A percentile compares a stretch with the other conserved stretches of the same genome.
These are phyloP conservation scores for Malus hybrid DNA, from an alignment of 331 rosid genomes.

Conservation along the genomic window DNA sequence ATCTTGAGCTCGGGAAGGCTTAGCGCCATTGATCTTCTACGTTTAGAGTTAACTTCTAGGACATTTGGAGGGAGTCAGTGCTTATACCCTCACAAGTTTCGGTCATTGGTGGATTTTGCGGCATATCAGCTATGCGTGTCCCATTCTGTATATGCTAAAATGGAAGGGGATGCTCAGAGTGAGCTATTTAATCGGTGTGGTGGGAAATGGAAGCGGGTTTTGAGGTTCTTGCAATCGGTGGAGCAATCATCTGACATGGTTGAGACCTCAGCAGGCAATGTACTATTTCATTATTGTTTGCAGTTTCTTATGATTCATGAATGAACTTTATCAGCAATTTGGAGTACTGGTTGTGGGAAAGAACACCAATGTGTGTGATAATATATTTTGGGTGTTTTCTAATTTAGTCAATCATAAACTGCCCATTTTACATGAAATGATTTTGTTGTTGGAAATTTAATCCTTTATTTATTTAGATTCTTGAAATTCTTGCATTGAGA, in stretches of 20 bases:
- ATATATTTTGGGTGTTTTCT: neutral
- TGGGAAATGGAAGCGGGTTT: slow-evolving; percentile 77
- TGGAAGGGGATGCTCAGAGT: slow-evolving; percentile 41
- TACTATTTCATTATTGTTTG: slow-evolving; percentile 43
- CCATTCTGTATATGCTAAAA: slow-evolving; percentile 39
- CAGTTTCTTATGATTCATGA: neutral
- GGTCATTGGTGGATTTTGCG: slow-evolving; percentile 68
- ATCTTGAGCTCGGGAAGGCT: slow-evolving; percentile 67
- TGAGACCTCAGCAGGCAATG: slow-evolving; percentile 93
- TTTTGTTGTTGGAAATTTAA: neutral
- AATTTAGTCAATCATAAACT: neutral
- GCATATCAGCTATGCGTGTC: slow-evolving; percentile 64
- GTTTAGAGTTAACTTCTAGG: slow-evolving; percentile 76
- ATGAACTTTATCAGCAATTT: slow-evolving; percentile 10
- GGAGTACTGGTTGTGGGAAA: neutral
- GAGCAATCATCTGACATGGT: slow-evolving; percentile 67
- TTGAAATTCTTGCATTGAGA: neutral
- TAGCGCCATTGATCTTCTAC: slow-evolving; percentile 60
- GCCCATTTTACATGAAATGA: neutral
- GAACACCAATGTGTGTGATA: neutral
- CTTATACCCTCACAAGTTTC: slow-evolving; percentile 57
- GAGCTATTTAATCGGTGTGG: slow-evolving; percentile 66
- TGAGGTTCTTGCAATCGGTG: slow-evolving; percentile 83
- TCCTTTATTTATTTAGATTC: neutral
- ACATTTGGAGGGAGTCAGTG: slow-evolving; percentile 64